Percentiles rank a stretch among this genome's conserved stretches.
phyloP scores from a whole-genome alignment of 768 basidiomycete genomes.

The Macrolepiota fuliginosa region DNA sequence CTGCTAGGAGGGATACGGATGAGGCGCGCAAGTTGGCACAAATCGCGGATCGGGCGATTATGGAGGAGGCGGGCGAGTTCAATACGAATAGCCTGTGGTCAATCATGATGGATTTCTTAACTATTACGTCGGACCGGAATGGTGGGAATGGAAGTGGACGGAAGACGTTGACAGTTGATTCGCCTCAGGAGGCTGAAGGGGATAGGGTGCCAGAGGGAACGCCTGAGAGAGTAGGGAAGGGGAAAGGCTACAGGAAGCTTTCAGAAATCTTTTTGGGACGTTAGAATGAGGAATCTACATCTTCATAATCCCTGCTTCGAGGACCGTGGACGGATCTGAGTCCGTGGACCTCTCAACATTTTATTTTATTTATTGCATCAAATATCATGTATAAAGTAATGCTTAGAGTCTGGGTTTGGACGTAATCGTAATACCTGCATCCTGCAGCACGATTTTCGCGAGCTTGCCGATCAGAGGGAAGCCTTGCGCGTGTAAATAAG shows the following conservation, averaged over 20 bases:
- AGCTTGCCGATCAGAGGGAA: constrained; percentile 66
- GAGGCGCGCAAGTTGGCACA: constrained; percentile 74
- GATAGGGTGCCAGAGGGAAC: neutral
- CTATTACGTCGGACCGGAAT: constrained; percentile 45
- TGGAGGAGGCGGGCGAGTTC: constrained; percentile 54
- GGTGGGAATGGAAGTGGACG: constrained; percentile 14
- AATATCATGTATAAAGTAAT: neutral
- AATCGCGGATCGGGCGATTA: constrained; percentile 65
- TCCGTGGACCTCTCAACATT: too few species aligned
- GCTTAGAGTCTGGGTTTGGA: constrained; percentile 30
- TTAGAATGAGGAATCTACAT: neutral
- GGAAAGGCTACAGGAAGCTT: neutral
- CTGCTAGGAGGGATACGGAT: constrained; percentile 81
- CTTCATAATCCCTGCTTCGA: neutral
- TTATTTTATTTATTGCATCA: neutral
- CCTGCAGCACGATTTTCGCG: constrained; percentile 58
- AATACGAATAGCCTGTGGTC: constrained; percentile 76
- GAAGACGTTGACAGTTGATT: constrained; percentile 7
- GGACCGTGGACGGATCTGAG: too few species aligned
- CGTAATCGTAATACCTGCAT: constrained; percentile 38
- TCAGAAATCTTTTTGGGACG: neutral
- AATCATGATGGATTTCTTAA: constrained; percentile 61
- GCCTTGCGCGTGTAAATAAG: constrained; percentile 38
- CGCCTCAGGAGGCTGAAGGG: neutral
- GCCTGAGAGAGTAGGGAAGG: neutral